A percentile compares a stretch with the other conserved stretches of the same genome.
Conservation (phyloP, 352 stramenopile genomes). For the Globisporangium canariense region DNA sequence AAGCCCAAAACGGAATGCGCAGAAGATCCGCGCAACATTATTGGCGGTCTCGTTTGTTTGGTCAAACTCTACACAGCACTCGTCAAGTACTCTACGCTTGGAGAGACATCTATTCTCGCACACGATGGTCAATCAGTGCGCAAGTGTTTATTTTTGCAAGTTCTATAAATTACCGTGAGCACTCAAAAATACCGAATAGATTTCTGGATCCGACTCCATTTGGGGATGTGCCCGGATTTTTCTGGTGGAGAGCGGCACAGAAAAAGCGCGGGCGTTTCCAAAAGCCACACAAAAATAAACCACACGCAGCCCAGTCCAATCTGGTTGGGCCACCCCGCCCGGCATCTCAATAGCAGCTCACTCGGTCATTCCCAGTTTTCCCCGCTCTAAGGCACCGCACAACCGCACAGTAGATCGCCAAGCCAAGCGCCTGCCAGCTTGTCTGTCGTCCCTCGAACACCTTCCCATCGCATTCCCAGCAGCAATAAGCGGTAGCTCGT, state of each 20-base stretch:
- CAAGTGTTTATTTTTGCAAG: not conserved
- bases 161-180: not conserved
- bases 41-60: not conserved
- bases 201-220: not conserved
- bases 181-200: not conserved
- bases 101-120: not conserved
- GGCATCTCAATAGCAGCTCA: not conserved
- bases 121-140: not conserved
- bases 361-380: constrained; percentile 1
- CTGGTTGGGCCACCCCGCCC: not conserved
- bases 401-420: not conserved
- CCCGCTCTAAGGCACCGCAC: not conserved
- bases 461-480: not conserved
- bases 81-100: not conserved
- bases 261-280: constrained; percentile 1
- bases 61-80: not conserved
- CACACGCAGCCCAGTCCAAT: not conserved
- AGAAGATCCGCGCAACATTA: constrained; percentile 6
- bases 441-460: constrained; percentile 22
- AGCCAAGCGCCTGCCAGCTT: not conserved
- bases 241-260: not conserved
- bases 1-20: not conserved
- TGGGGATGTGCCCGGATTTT: constrained; percentile 5
- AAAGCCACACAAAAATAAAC: not conserved
- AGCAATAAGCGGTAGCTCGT: not conserved